These are phyloP conservation scores for Thelonectria discophora DNA, from an alignment of 2,329 filamentous ascomycete genomes.

Conservation along the genomic window DNA sequence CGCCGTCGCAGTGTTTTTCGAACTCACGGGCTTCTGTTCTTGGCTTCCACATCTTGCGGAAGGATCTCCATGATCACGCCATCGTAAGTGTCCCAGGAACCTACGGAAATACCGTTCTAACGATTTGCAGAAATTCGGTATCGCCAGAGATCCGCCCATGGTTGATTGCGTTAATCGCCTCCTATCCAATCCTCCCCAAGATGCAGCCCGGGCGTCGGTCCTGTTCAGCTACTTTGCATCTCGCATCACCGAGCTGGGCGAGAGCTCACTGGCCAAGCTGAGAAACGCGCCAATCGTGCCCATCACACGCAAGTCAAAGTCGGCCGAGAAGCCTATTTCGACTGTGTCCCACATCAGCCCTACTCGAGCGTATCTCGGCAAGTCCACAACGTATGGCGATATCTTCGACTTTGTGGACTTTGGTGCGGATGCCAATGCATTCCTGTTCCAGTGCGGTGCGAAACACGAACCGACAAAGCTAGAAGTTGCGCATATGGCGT, in stretches of 20 bases:
- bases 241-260: conserved; percentile 77
- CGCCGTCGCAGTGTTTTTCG: conserved; percentile 81
- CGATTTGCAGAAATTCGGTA: conserved; percentile 74
- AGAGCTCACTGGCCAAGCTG: conserved; percentile 67
- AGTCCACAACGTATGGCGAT: conserved; percentile 74
- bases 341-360: conserved; percentile 64
- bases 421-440: conserved; percentile 84
- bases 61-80: conserved; percentile 81
- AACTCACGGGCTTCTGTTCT: conserved; percentile 80
- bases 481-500: conserved; percentile 86
- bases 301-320: conserved; percentile 53
- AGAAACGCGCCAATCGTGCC: conserved; percentile 77
- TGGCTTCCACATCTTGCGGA: conserved; percentile 80
- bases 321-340: conserved; percentile 53
- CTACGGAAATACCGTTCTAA: conserved; percentile 18
- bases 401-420: conserved; percentile 99
- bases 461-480: conserved; percentile 89
- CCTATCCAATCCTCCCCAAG: conserved; percentile 75
- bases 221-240: conserved; percentile 87
- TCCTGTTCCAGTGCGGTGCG: conserved; percentile 87
- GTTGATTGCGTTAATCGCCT: conserved; percentile 78
- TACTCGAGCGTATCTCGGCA: conserved; percentile 82
- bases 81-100: conserved; percentile 49
- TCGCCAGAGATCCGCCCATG: conserved; percentile 83
- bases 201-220: conserved; percentile 69